Evolutionary conservation across 2,329 filamentous ascomycete species (phyloP).

Genomic region (Epichloe festucae): DNA sequence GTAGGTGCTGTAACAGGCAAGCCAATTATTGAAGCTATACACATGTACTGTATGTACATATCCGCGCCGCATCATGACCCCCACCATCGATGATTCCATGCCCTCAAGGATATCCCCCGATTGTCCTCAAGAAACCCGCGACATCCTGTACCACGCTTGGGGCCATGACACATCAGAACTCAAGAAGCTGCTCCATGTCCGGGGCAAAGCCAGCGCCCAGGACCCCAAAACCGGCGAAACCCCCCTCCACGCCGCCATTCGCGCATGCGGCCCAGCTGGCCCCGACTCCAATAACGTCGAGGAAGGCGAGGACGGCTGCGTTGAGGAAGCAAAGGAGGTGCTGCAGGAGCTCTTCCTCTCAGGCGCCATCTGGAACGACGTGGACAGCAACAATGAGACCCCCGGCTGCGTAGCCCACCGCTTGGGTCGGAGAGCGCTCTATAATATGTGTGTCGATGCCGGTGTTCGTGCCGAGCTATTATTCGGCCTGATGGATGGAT

Average conservation of each 20-base stretch:
- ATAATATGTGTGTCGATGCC: slow-evolving; percentile 74
- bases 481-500: slow-evolving; percentile 69
- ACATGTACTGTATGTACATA: too few species aligned
- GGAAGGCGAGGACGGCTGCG: slow-evolving; percentile 25
- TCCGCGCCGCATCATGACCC: slow-evolving; percentile 4
- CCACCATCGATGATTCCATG: slow-evolving; percentile 34
- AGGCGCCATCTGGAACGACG: slow-evolving; percentile 95
- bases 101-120: slow-evolving; percentile 37
- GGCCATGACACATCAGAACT: slow-evolving; percentile 51
- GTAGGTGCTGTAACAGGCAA: neutral
- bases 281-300: slow-evolving; percentile 12
- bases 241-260: slow-evolving; percentile 80
- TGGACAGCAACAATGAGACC: slow-evolving; percentile 77
- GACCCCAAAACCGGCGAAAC: slow-evolving; percentile 77
- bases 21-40: neutral
- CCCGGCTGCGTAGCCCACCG: slow-evolving; percentile 73
- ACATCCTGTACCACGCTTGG: slow-evolving; percentile 43
- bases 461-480: slow-evolving; percentile 84
- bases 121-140: slow-evolving; percentile 37
- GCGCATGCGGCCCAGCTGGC: slow-evolving; percentile 45
- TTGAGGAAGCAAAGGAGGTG: slow-evolving; percentile 52
- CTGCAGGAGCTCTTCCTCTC: slow-evolving; percentile 68
- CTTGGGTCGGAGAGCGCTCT: slow-evolving; percentile 57
- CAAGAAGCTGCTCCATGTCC: slow-evolving; percentile 53
- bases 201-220: slow-evolving; percentile 58